Evolutionary conservation across 2,329 filamentous ascomycete species (phyloP), one percentile per base, ranked within the genome.

Genomic region (Pseudonectria buxi): DNA sequence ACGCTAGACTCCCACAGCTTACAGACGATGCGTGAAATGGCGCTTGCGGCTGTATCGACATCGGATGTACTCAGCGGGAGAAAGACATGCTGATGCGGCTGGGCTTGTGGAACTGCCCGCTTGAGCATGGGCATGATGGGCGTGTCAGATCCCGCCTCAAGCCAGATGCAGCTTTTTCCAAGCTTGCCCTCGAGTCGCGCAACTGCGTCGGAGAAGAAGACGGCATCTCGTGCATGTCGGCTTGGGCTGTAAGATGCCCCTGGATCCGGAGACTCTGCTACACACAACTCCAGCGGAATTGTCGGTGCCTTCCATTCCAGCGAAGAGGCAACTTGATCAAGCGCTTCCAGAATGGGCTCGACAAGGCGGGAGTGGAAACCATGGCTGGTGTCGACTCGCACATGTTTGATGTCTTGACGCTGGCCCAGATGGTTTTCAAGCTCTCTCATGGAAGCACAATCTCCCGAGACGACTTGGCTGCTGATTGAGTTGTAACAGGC

Each of bases 291-390:
- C 7, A 46, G 15, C 11, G 38, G 41, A 12, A 46, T 46, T 1
- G n/a, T 30, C 2, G 41, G 36, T 14, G 37, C 27, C 7, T 32
- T 34, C 18, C 39, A 46, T 1, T 39, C 16, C 6, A 46, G 22
- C 10, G 36, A 30, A 16, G 31, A 13, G 4, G 28, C 32, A 14
- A 46, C 18, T 11, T 34, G 25, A 6, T 35, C 28, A 6, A 46
- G 26, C 9, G 34, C 39, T 3, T 13, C 12, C 1, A 46, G 26
- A 5, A 46, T 22, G 28, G 44, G 41, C 24, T 44, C 36, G 1
- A 34, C 38, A 24, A 46, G 36, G 7, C 30, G 34, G 10, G 41
- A 46, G 34, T 46, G 44, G 30, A 44, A 46, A 14, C 41, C 44
- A 24, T 46, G 41, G 34, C 38, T 46, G 4, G 36, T 36, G 16